Conservation (phyloP, 768 basidiomycete species). For the Strobilomyces dryophilus region DNA sequence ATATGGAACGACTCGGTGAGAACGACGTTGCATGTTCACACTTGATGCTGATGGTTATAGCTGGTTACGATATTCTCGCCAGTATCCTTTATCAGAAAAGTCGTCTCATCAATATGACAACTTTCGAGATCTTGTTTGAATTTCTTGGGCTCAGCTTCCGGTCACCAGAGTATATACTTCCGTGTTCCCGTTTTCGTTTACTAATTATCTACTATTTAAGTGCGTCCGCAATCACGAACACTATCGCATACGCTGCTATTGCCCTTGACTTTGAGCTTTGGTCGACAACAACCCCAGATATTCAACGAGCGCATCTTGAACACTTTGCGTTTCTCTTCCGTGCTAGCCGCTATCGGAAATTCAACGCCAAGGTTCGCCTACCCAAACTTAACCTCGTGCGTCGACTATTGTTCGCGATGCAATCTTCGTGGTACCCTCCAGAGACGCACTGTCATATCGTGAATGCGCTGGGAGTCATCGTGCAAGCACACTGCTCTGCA, state of each 20-base stretch:
- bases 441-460: constrained; percentile 47
- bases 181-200: not conserved
- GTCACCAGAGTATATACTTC: constrained; percentile 62
- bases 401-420: constrained; percentile 76
- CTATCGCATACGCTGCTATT: constrained; percentile 75
- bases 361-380: constrained; percentile 74
- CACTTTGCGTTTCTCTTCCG: constrained; percentile 76
- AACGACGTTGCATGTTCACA: constrained; percentile 7
- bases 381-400: constrained; percentile 68
- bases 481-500: constrained; percentile 63
- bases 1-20: constrained; percentile 86
- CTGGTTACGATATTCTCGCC: constrained; percentile 84
- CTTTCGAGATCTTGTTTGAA: constrained; percentile 80
- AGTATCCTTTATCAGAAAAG: constrained; percentile 70
- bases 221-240: constrained; percentile 77
- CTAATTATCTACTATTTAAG: constrained; percentile 36
- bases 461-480: constrained; percentile 56
- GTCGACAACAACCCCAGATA: constrained; percentile 64
- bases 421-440: constrained; percentile 69
- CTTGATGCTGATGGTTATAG: constrained; percentile 35
- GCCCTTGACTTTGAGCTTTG: constrained; percentile 91
- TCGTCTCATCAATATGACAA: constrained; percentile 69
- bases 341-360: constrained; percentile 67
- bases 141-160: constrained; percentile 84
- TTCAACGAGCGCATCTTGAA: constrained; percentile 76